Evolutionary conservation across 2,329 filamentous ascomycete species (phyloP), one percentile per base, ranked within the genome.

Genomic region (Ophiostoma montium): DNA sequence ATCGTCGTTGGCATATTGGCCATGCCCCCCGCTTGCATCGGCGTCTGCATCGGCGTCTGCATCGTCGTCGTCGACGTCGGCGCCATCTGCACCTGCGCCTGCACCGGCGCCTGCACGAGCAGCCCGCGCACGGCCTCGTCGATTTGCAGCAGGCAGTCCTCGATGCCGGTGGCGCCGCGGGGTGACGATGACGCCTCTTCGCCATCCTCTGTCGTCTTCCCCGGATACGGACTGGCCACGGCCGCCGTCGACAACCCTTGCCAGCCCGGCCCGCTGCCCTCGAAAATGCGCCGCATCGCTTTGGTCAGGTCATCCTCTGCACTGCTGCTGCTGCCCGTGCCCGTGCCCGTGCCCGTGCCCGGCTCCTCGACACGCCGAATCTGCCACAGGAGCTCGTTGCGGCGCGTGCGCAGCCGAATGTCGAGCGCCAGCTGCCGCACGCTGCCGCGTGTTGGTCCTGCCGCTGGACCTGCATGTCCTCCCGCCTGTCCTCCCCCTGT

Each of bases 331-430:
- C 3, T 21, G 46, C 13, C 2, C n/a, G 31, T 7, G 16, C 31
- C 13, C 35, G 3, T 12, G 12, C 9, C n/a, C 11, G 5, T 9
- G 23, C 15, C 12, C n/a, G n/a, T n/a, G n/a, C n/a, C n/a, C 7
- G 8, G 13, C 13, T 31, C n/a, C 35, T 57, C 58, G 47, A 59
- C 54, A 4, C 69, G 68, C 53, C 62, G 64, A 3, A 78, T 60
- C 50, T 71, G 68, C 75, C 75, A 80, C 64, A 68, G 70, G 3
- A 67, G 59, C 41, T 68, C 64, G 21, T 70, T 72, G 35, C 67
- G 66, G 15, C 74, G 70, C 10, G 65, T 61, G 47, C 65, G 66
- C 45, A 79, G 64, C 41, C 66, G 67, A n/a, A 80, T 62, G 35
- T 76, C 70, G 35, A 84, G 62, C 2, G 65, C 63, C n/a, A 78